Base-by-base conservation (phyloP, 2,329 filamentous ascomycete species). In the Clarireedia monteithiana region DNA sequence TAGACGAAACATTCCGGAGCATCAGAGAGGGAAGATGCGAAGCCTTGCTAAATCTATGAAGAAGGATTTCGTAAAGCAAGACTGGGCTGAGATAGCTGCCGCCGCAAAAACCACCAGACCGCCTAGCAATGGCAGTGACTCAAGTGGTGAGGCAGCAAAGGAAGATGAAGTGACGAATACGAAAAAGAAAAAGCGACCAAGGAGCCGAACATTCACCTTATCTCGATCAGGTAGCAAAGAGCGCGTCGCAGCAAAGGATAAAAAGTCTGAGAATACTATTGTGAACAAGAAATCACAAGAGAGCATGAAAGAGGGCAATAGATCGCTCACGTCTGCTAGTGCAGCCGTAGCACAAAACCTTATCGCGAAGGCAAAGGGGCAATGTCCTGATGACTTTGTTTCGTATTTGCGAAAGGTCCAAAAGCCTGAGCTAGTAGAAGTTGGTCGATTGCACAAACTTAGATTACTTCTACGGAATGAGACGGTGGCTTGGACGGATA, bases 401-500 rank as follows among this genome's bases (percentile, higher is more conserved):
- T 78, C 82, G 23, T 96, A 96, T 69, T 74, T 96, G 63, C 81
- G 82, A 65, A 91, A 90, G 70, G 85, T 88, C 1, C 86, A 85
- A 63, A 87, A 89, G 71, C 91, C 91, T 0, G 83, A 94, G 65
- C 76, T 84, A 40, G 86, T 96, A 9, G 92, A 97, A 70, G 89
- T 97, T n/a, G 91, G 91, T 46, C 92, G 94, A 69, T 74, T 99
- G 38, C 94, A 97, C 74, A 97, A 97, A 73, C 79, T 99, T 47
- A 84, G 92, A 14, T 79, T 96, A 20, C 74, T 97, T 52, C 78
- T 99, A 53, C 84, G 94, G 17, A 97, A 97, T 67, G 94, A 99
- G 74, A 95, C 92, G 0, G 90, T 99, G 5, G 83, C 87, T 12
- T 99, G 94, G 94, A 95, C 95, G 3, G 90, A 97, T 68, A 82